Evolutionary conservation across 2,329 filamentous ascomycete genomes (phyloP), one percentile per base, ranked within the genome.

Genomic region (Fusarium sp.): DNA sequence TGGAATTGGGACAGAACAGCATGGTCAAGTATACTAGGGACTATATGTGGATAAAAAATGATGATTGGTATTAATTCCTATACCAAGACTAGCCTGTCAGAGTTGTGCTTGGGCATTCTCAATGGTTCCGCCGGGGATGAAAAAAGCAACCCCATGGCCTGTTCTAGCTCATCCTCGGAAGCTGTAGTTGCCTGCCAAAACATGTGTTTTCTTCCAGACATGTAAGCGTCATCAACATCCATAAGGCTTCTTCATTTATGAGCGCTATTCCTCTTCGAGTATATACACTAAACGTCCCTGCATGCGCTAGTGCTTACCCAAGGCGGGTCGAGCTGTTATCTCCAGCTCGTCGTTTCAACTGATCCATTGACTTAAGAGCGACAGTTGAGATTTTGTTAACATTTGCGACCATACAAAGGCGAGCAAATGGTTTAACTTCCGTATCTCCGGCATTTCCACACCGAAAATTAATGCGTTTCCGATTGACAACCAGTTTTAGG

Each of bases 21-120:
- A 7, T 66, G 63, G 63, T 25, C 33, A 1, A 38, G 17, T 6
- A 66, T 66, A 29, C 15, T 66, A 2, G 63, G 63, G 4, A 65
- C 63, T 10, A 29, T 66, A 4, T 66, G 61, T 13, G 61, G 61
- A 27, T 58, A 27, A 38, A 7, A 6, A 6, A 46, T 36, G 4
- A 41, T n/a, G 39, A 5, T 17, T 18, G 18, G 9, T 14, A 6
- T 17, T 5, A 45, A 18, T 18, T 36, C 9, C 17, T 36, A 17
- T 17, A 11, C 17, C 35, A 18, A 36, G 17, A 18, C 6, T 27
- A 27, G 27, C 27, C 27, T 27, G 6, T 5, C 7, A 6, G 6
- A 27, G 7, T 27, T 27, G 35, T 17, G 9, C 18, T 36, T 36
- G 9, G 17, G 17, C 4, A 18, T 36, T 36, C 4, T 18, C 35